Conservation (phyloP, 768 basidiomycete genomes). For the Leucocoprinus sp. region DNA sequence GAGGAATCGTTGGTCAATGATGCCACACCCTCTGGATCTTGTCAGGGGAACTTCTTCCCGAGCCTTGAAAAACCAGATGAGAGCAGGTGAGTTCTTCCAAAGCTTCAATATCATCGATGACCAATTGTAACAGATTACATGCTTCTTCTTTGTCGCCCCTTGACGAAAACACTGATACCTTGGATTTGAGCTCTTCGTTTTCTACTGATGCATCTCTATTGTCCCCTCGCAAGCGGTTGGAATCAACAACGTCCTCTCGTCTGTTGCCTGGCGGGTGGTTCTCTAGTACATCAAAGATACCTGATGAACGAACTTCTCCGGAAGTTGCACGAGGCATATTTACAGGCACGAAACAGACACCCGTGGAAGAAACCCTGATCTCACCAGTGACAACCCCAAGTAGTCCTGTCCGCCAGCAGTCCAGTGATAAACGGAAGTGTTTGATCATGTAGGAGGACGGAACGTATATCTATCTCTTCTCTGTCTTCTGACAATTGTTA, state of each 20-base stretch:
- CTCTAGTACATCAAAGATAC: constrained; percentile 27
- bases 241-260: constrained; percentile 47
- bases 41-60: not conserved
- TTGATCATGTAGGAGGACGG: constrained; percentile 11
- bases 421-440: constrained; percentile 14
- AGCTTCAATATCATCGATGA: not conserved
- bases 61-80: constrained; percentile 7
- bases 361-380: constrained; percentile 5
- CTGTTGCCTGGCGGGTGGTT: constrained; percentile 54
- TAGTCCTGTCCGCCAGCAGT: constrained; percentile 8
- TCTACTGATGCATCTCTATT: constrained; percentile 4
- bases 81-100: not conserved
- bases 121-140: not conserved
- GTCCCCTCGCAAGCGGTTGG: constrained; percentile 32
- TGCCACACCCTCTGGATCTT: not conserved
- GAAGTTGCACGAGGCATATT: constrained; percentile 47
- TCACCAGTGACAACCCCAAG: constrained; percentile 10
- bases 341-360: constrained; percentile 20
- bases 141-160: not conserved
- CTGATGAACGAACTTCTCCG: constrained; percentile 36
- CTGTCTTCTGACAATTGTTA: constrained; percentile 6
- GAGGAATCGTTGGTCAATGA: not conserved
- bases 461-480: not conserved
- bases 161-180: constrained; percentile 4
- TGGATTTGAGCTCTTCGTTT: constrained; percentile 11